Conservation (phyloP, 257 asterid genomes). For the Leptodermis oblonga region DNA sequence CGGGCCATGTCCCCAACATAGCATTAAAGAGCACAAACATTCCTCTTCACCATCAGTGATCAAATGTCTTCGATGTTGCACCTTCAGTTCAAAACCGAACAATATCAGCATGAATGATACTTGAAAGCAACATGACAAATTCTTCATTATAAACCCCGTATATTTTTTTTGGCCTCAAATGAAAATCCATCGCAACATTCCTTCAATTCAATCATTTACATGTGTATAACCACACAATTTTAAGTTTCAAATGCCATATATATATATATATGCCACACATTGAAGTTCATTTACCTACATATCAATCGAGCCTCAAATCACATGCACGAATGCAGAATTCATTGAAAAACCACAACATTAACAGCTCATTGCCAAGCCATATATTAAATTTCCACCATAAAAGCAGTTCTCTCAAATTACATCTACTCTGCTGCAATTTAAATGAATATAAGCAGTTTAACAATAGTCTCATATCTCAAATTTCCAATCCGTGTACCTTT, state of each 20-base stretch:
- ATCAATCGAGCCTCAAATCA: neutral
- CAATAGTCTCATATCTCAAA: too few relatives aligned
- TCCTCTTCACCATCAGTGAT: constrained; percentile 43
- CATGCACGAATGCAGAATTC: neutral
- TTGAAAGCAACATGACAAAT: neutral
- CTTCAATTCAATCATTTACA: neutral
- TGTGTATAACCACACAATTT: neutral
- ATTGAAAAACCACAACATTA: neutral
- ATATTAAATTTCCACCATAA: neutral
- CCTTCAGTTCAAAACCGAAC: constrained; percentile 27
- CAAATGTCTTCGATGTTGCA: constrained; percentile 36
- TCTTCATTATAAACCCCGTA: neutral
- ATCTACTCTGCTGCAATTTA: neutral
- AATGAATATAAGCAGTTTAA: neutral
- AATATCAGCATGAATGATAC: neutral
- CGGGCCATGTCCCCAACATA: constrained; percentile 57
- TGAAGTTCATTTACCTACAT: neutral
- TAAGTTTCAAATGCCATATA: too few relatives aligned
- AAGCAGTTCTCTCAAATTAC: neutral
- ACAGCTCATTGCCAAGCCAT: neutral
- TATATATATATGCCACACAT: too few relatives aligned
- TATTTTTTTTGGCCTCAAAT: neutral
- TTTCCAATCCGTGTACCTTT: neutral
- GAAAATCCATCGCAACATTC: neutral
- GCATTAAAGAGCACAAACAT: too few relatives aligned